Conservation (phyloP, 805 yeast species). For the Debaryomyces castellii region DNA sequence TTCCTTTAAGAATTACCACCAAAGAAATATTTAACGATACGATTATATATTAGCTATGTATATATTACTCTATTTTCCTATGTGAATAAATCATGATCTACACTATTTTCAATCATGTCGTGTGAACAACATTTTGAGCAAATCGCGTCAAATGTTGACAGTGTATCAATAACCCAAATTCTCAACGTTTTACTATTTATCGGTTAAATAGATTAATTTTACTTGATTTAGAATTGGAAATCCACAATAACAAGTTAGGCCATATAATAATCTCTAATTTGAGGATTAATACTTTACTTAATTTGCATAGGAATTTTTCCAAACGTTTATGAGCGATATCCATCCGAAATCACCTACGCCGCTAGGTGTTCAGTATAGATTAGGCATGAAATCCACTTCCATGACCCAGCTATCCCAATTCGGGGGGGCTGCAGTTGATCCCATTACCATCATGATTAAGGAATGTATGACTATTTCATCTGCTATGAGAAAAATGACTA, state of each 20-base stretch:
- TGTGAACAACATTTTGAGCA: constrained; percentile 1
- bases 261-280: background rate
- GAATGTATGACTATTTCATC: constrained; percentile 86
- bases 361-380: background rate
- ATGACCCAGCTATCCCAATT: background rate
- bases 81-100: background rate
- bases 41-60: background rate
- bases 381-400: background rate
- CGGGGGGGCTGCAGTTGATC: constrained; percentile 53
- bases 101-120: background rate
- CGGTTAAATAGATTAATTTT: background rate
- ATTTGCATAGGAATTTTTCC: background rate
- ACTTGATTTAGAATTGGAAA: background rate
- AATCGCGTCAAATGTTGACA: constrained; percentile 1
- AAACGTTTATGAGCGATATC: background rate
- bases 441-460: constrained; percentile 77
- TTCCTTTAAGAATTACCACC: constrained; percentile 48
- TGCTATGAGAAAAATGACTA: constrained; percentile 74
- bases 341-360: constrained; percentile 7
- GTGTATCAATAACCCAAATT: background rate
- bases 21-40: constrained; percentile 28
- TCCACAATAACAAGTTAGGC: background rate
- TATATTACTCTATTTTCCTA: too few species aligned
- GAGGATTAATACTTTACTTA: background rate
- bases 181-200: background rate